Evolutionary conservation across 106 monocot genomes (phyloP).

Genomic region (Chionographis japonica): DNA sequence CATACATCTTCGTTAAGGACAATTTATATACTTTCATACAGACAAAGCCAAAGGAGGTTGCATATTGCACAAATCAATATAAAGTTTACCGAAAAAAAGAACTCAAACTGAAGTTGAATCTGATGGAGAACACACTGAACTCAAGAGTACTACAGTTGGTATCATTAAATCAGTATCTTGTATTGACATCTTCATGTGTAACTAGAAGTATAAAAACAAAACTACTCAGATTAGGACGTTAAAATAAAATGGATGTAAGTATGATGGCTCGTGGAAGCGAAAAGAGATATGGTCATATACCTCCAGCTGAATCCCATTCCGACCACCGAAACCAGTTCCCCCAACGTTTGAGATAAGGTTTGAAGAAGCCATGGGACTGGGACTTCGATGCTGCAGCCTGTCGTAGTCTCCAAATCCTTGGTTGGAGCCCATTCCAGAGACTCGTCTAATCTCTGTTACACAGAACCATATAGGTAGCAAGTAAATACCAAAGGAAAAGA

Average conservation of each 20-base stretch:
- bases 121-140: too few species aligned
- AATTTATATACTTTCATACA: too few species aligned
- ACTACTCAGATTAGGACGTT: background rate
- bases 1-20: too few species aligned
- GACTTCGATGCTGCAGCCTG: slow-evolving; percentile 69
- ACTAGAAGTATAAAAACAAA: too few species aligned
- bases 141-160: too few species aligned
- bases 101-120: too few species aligned
- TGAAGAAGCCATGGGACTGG: slow-evolving; percentile 78
- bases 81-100: too few species aligned
- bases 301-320: slow-evolving; percentile 72
- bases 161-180: too few species aligned
- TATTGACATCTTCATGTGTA: too few species aligned
- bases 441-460: slow-evolving; percentile 71
- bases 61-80: too few species aligned
- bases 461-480: background rate
- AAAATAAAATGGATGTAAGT: background rate
- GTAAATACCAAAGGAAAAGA: too few species aligned
- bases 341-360: slow-evolving; percentile 26
- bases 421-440: slow-evolving; percentile 66
- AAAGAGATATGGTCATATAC: slow-evolving; percentile 26
- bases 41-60: too few species aligned
- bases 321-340: slow-evolving; percentile 47
- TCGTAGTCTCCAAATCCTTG: slow-evolving; percentile 75
- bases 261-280: background rate